Conservation (phyloP, 2,329 filamentous ascomycete genomes). For the Pestalotiopsis sp. region DNA sequence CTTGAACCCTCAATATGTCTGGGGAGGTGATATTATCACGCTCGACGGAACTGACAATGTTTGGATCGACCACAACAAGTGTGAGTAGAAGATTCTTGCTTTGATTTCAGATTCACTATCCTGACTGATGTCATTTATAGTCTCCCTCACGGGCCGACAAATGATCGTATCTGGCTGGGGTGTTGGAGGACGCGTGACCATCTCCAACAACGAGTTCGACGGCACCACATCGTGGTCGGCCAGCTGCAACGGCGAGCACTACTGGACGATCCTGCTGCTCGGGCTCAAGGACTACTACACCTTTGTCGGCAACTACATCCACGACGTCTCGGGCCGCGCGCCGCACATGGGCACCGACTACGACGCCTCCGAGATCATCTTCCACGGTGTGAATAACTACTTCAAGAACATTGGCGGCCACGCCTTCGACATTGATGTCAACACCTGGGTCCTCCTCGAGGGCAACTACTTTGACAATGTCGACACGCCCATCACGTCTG, state of each 20-base stretch:
- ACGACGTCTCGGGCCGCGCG: slow-evolving; percentile 45
- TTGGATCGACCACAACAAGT: slow-evolving; percentile 27
- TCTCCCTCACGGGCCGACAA: slow-evolving; percentile 46
- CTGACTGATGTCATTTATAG: background rate
- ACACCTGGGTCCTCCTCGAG: background rate
- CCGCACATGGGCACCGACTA: slow-evolving; percentile 42
- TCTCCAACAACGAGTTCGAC: slow-evolving; percentile 50
- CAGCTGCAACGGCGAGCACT: slow-evolving; percentile 48
- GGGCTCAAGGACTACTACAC: slow-evolving; percentile 40
- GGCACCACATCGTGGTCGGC: slow-evolving; percentile 44
- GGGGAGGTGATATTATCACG: slow-evolving; percentile 60
- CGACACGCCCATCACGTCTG: background rate
- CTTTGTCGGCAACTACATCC: slow-evolving; percentile 46
- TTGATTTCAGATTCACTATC: background rate
- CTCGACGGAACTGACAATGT: slow-evolving; percentile 47
- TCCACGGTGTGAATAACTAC: slow-evolving; percentile 46
- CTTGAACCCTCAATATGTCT: slow-evolving; percentile 58
- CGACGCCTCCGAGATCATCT: slow-evolving; percentile 17
- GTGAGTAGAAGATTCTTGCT: background rate
- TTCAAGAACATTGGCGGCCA: slow-evolving; percentile 26
- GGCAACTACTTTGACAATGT: slow-evolving; percentile 3
- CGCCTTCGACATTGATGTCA: slow-evolving; percentile 1
- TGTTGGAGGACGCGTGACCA: slow-evolving; percentile 40
- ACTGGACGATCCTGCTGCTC: slow-evolving; percentile 36
- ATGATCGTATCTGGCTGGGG: slow-evolving; percentile 40